These are phyloP conservation scores for Telopea speciosissima DNA, from an alignment of 177 flowering plant genomes.

Conservation along the genomic window DNA sequence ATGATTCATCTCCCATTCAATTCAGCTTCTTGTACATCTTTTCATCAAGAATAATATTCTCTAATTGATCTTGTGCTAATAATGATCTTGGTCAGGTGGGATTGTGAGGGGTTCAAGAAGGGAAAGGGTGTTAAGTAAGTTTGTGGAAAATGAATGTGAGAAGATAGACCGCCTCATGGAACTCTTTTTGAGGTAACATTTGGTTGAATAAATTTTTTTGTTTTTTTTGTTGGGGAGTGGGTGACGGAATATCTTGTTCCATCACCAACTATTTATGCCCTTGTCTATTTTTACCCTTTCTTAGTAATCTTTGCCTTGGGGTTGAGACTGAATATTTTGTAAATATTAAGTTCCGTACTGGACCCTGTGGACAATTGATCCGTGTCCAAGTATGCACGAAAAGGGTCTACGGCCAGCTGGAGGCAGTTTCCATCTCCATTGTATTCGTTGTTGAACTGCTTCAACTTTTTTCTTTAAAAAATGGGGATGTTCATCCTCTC, in stretches of 20 bases:
- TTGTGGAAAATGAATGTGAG: conserved; percentile 91
- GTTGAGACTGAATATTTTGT: too few relatives aligned
- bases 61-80: not conserved
- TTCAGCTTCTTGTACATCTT: too few relatives aligned
- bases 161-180: conserved; percentile 98
- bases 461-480: too few relatives aligned
- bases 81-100: conserved; percentile 49
- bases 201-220: not conserved
- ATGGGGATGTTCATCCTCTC: not conserved
- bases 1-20: too few relatives aligned
- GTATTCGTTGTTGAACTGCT: too few relatives aligned
- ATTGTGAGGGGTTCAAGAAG: conserved; percentile 84
- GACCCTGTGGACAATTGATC: not conserved
- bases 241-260: too few relatives aligned
- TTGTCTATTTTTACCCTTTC: not conserved
- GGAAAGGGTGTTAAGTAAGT: conserved; percentile 88
- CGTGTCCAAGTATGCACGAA: not conserved
- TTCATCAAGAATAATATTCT: not conserved
- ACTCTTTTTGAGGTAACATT: conserved; percentile 68
- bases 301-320: too few relatives aligned
- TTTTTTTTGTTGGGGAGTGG: not conserved
- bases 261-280: not conserved
- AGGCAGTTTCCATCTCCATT: not conserved
- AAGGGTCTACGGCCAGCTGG: not conserved
- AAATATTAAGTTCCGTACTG: too few relatives aligned